Conservation (phyloP, 2,329 filamentous ascomycete species). For the Ceratocystis smalleyi region DNA sequence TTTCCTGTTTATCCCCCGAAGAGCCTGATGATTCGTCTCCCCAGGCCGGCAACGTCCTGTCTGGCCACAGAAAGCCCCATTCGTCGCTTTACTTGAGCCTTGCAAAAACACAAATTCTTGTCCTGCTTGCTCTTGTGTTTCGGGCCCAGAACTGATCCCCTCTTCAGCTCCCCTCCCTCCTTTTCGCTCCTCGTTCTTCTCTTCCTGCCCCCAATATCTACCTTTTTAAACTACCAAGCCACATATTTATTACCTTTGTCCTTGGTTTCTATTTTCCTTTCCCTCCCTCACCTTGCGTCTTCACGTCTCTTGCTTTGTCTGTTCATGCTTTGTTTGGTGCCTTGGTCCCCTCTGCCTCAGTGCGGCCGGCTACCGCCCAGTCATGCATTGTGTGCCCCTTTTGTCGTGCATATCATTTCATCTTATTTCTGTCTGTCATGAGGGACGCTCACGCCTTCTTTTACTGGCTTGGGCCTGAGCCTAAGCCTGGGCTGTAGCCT, state of each 20-base stretch:
- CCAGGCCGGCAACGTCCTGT: neutral
- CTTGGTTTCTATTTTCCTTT: neutral
- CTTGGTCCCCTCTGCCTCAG: conserved; percentile 2
- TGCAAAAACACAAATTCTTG: neutral
- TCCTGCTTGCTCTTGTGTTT: neutral
- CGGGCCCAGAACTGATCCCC: conserved; percentile 2
- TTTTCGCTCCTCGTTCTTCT: neutral
- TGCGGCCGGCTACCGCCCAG: neutral
- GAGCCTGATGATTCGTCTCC: too few relatives aligned
- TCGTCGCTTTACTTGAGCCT: neutral
- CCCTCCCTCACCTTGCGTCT: too few relatives aligned
- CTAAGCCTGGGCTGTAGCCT: too few relatives aligned
- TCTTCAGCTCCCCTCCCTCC: conserved; percentile 4
- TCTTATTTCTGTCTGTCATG: neutral
- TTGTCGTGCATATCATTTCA: conserved; percentile 14
- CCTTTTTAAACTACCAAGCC: neutral
- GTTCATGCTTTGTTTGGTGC: neutral
- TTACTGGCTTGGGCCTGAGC: too few relatives aligned
- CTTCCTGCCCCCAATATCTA: neutral
- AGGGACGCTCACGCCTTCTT: neutral
- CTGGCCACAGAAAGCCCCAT: neutral
- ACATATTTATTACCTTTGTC: neutral
- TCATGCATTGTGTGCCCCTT: conserved; percentile 9
- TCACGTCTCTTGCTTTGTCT: neutral
- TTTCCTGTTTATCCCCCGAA: too few relatives aligned